These are phyloP conservation scores for Paramecium sexaurelia DNA, from an alignment of 73 alveolate genomes.

Conservation along the genomic window DNA sequence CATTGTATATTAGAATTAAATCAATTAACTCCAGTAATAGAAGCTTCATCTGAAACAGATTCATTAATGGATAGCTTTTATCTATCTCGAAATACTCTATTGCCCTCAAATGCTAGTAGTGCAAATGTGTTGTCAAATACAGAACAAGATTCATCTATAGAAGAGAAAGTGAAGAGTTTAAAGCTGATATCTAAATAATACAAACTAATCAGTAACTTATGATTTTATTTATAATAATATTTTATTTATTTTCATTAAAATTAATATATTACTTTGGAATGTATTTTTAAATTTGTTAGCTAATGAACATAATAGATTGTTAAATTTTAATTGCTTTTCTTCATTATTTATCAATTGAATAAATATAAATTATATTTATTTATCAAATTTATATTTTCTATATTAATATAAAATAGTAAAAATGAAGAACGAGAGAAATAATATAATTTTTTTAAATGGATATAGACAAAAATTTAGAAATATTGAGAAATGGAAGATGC, in stretches of 20 bases:
- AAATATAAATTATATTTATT: no score
- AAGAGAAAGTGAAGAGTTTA: not conserved
- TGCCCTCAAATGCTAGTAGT: not conserved
- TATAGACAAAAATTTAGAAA: slow-evolving; percentile 82
- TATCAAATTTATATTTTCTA: no score
- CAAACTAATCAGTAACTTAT: not conserved
- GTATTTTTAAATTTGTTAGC: no score
- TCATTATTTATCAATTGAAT: no score
- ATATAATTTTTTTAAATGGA: slow-evolving; percentile 37
- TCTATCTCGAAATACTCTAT: not conserved
- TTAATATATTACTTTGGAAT: not conserved
- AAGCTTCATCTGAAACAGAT: not conserved
- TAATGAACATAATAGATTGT: no score
- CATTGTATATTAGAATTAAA: not conserved
- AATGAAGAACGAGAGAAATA: not conserved
- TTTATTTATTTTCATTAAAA: not conserved
- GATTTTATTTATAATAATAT: not conserved
- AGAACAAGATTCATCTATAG: not conserved
- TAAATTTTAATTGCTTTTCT: no score
- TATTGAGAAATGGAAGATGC: slow-evolving; percentile 80
- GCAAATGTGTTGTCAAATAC: not conserved
- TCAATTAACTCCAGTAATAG: not conserved
- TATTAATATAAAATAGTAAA: no score
- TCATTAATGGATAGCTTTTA: not conserved
- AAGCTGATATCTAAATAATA: not conserved